These are phyloP conservation scores for Hapsidospora chrysogenum DNA, from an alignment of 495 filamentous ascomycete genomes.

Conservation along the genomic window DNA sequence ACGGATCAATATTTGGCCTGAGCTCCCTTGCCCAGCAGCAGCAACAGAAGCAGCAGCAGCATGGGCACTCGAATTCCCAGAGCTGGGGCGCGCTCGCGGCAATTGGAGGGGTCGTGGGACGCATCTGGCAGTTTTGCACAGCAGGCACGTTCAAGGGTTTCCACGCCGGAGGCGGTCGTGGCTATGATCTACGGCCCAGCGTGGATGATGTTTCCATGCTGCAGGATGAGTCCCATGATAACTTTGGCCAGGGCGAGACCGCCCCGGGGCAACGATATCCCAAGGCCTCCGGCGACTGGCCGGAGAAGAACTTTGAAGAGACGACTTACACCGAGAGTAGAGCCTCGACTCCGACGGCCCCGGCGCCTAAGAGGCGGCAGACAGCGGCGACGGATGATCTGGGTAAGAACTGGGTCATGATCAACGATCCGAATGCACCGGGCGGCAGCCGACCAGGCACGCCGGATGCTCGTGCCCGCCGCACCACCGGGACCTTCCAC, in stretches of 20 bases:
- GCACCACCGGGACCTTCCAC: neutral
- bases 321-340: slow-evolving; percentile 16
- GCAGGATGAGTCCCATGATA: no score
- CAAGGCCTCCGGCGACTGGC: no score
- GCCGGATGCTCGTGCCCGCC: neutral
- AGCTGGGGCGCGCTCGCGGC: slow-evolving; percentile 31
- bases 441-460: slow-evolving; percentile 3
- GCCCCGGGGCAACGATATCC: no score
- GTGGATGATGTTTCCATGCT: no score
- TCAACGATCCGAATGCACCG: slow-evolving; percentile 23
- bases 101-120: slow-evolving; percentile 47
- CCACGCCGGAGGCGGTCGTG: slow-evolving; percentile 64
- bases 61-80: neutral
- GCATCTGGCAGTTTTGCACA: slow-evolving; percentile 70
- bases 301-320: no score
- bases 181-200: no score
- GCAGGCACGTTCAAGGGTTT: slow-evolving; percentile 62
- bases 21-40: slow-evolving; percentile 2
- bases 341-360: slow-evolving; percentile 22
- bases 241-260: no score
- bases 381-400: slow-evolving; percentile 36
- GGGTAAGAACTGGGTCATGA: slow-evolving; percentile 57
- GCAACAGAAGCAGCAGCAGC: neutral
- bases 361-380: slow-evolving; percentile 34
- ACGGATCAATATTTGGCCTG: neutral